Conservation (phyloP, 768 basidiomycete genomes). For the Amanita subjunquillea region DNA sequence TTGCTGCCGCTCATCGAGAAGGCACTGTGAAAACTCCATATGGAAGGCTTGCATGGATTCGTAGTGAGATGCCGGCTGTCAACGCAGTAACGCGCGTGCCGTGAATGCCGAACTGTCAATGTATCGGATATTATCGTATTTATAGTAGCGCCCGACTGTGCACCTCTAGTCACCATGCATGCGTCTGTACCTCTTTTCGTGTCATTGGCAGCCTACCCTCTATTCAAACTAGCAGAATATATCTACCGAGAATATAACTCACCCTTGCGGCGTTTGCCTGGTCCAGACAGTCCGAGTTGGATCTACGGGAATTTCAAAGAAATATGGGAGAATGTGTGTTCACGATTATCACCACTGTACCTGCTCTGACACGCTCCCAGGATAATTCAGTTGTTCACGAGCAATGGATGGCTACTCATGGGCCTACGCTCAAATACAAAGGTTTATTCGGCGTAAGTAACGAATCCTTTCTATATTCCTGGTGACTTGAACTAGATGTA, state of each 20-base stretch:
- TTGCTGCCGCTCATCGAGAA: conserved; percentile 24
- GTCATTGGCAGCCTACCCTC: conserved; percentile 16
- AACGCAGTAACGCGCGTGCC: too few species aligned
- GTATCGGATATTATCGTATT: too few species aligned
- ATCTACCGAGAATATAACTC: conserved; percentile 26
- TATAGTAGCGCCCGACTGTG: neutral
- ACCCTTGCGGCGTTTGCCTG: conserved; percentile 37
- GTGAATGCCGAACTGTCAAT: too few species aligned
- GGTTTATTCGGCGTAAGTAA: conserved; percentile 32
- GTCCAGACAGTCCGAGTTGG: conserved; percentile 33
- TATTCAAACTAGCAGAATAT: conserved; percentile 19
- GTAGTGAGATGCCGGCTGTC: neutral
- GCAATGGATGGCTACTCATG: conserved; percentile 40
- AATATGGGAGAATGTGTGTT: conserved; percentile 30
- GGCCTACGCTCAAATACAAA: conserved; percentile 33
- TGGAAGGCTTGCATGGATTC: conserved; percentile 37
- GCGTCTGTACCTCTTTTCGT: neutral
- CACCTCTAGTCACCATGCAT: neutral
- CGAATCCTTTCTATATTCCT: neutral
- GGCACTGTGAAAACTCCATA: conserved; percentile 34
- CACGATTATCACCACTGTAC: neutral
- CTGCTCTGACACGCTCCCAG: conserved; percentile 10
- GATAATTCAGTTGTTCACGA: conserved; percentile 29
- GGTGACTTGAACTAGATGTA: conserved; percentile 6
- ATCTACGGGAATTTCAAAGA: conserved; percentile 40